Percentiles rank a stretch among this genome's conserved stretches.
Evolutionary conservation across 257 asterid genomes (phyloP).

Genomic region (Solanum pennellii): DNA sequence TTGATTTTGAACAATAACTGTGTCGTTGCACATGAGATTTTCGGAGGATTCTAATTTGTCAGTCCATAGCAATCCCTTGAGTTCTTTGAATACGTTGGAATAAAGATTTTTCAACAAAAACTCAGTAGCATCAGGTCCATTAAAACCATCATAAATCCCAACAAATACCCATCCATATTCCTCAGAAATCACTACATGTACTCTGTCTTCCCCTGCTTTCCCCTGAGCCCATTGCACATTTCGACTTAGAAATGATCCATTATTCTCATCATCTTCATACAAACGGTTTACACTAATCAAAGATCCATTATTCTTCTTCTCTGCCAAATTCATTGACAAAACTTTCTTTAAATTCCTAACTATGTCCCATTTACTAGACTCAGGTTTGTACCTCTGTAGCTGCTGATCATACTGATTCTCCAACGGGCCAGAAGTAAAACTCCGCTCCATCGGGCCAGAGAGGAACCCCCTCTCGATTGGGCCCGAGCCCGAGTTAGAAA

Average conservation of each 20-base stretch:
- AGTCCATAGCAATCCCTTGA: slow-evolving; percentile 68
- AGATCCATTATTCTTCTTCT: slow-evolving; percentile 4
- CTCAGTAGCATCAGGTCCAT: slow-evolving; percentile 96
- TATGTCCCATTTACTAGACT: slow-evolving; percentile 57
- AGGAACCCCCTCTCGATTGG: slow-evolving; percentile 75
- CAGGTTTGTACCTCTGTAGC: slow-evolving; percentile 65
- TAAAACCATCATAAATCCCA: slow-evolving; percentile 88
- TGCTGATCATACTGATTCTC: slow-evolving; percentile 63
- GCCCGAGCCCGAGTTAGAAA: slow-evolving; percentile 40
- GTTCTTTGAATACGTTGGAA: slow-evolving; percentile 59
- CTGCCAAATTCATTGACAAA: slow-evolving; percentile 16
- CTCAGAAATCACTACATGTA: slow-evolving; percentile 73
- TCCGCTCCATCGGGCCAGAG: slow-evolving; percentile 90
- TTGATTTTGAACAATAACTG: neutral
- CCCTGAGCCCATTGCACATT: slow-evolving; percentile 98
- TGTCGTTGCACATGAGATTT: neutral
- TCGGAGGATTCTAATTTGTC: slow-evolving; percentile 39
- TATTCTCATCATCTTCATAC: slow-evolving; percentile 45
- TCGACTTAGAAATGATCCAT: slow-evolving; percentile 53
- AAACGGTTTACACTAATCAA: slow-evolving; percentile 57
- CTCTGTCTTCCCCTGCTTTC: slow-evolving; percentile 91
- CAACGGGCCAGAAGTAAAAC: slow-evolving; percentile 74
- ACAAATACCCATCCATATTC: slow-evolving; percentile 91
- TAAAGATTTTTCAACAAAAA: slow-evolving; percentile 62
- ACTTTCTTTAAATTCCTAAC: slow-evolving; percentile 41